Evolutionary conservation across 208 protist species (phyloP).

Genomic region (Strigomonas oncopelti): DNA sequence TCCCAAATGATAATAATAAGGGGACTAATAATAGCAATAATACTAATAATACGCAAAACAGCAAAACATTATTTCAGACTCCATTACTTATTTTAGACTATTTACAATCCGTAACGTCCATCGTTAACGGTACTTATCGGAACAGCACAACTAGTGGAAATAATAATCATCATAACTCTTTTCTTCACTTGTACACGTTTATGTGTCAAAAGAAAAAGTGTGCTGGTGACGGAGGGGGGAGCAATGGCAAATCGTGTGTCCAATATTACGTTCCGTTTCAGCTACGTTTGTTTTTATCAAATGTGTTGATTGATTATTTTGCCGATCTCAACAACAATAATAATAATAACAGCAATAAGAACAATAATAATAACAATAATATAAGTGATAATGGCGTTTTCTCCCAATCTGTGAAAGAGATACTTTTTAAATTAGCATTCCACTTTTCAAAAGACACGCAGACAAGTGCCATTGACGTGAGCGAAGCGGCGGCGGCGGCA

Average conservation of each 20-base stretch:
- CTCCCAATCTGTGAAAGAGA: neutral
- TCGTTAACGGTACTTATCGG: neutral
- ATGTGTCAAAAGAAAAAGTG: neutral
- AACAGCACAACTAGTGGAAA: neutral
- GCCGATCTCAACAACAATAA: neutral
- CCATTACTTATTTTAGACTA: neutral
- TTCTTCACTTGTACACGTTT: neutral
- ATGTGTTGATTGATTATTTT: neutral
- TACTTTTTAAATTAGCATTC: neutral
- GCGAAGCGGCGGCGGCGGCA: too few relatives aligned
- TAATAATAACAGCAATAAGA: neutral
- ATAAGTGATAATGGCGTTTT: neutral
- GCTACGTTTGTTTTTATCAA: neutral
- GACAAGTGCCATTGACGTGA: too few relatives aligned
- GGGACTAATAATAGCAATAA: neutral
- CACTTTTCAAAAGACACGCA: neutral
- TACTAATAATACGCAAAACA: neutral
- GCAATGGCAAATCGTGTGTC: too few relatives aligned
- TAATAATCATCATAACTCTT: neutral
- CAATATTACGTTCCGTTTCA: neutral
- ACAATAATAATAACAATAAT: neutral
- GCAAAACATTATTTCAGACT: neutral
- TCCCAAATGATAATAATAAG: neutral
- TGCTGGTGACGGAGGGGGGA: too few relatives aligned
- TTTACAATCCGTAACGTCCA: neutral